Base-by-base conservation (phyloP, 202 grass and related monocot genomes). In the Zoysia matrella region DNA sequence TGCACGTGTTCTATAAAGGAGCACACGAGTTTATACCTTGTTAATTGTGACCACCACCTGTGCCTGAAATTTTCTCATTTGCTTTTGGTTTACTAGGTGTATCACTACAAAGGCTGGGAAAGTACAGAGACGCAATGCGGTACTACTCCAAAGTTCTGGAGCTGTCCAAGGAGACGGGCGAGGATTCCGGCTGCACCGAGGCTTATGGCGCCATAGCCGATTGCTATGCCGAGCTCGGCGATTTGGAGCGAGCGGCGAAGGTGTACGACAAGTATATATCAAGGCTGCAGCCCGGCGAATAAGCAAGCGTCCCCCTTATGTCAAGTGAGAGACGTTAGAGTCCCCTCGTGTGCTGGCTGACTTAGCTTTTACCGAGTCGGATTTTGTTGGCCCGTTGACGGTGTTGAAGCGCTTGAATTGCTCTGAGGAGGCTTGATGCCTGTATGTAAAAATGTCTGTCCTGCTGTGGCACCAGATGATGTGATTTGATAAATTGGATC, bases 231-330 rank as follows among this genome's bases (percentile, higher is more conserved):
- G 91, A 94, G 69, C 88, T 94, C 4, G 88, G 91, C 0, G 88
- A 91, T 41, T 81, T 94, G 7, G 89, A 94, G 43, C 68, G 74
- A 18, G 89, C 92, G 10, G 92, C 88, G 0, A 82, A 84, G 83
- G 41, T 94, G 36, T 94, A 94, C 4, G 92, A 91, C 84, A 87
- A 91, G 58, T 94, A 94, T 69, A 91, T 94, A 58, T 73, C 83
- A 49, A 82, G 86, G 74, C 6, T 91, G 70, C 77, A 82, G 66
- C 76, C 78, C 14, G 12, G 48, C 4, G 89, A 91, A n/a, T 84
- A 12, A 80, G 15, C 11, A 0, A 22, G 30, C 2, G 13, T 36
- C 30, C 4, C 0, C 68, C 6, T 39, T 53, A 1, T 30, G 4
- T 63, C 8, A 40, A 63, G 8, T 16, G 50, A 36, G 12, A 53